A percentile compares a stretch with the other conserved stretches of the same genome.
Conservation (phyloP, 2,329 filamentous ascomycete species). For the Scedosporium apiospermum region DNA sequence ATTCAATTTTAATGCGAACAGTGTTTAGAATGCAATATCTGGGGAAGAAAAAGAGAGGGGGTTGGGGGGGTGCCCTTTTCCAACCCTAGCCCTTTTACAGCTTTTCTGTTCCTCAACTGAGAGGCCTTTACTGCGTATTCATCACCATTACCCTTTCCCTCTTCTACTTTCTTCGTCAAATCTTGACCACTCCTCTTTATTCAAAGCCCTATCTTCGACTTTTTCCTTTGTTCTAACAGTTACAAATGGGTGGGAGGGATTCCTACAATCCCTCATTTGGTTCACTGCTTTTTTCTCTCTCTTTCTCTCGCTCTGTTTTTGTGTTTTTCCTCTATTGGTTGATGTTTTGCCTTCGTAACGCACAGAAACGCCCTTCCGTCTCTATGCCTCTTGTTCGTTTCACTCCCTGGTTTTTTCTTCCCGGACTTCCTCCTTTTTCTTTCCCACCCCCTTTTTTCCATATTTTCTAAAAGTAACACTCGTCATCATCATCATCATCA, state of each 20-base stretch:
- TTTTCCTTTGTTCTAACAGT: constrained; percentile 9
- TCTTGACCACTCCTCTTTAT: background rate
- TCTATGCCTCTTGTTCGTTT: background rate
- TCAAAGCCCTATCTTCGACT: background rate
- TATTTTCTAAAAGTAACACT: constrained; percentile 3
- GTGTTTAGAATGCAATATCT: background rate
- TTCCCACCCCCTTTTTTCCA: constrained; percentile 11
- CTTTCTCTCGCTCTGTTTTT: constrained; percentile 2
- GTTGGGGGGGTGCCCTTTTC: too few species aligned
- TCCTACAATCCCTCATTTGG: constrained; percentile 4
- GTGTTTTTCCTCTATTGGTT: background rate
- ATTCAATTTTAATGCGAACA: constrained; percentile 46
- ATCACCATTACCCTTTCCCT: constrained; percentile 7
- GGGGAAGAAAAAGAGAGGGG: too few species aligned
- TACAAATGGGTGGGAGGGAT: constrained; percentile 1
- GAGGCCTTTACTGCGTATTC: constrained; percentile 1
- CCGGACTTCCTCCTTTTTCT: background rate
- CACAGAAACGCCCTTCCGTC: background rate
- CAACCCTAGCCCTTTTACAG: too few species aligned
- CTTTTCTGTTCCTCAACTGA: background rate
- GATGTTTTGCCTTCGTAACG: too few species aligned
- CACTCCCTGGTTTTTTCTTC: background rate
- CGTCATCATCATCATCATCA: background rate
- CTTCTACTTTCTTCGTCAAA: constrained; percentile 2
- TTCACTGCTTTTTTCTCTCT: constrained; percentile 14